These are phyloP conservation scores for Backusella sp. DNA, from an alignment of 192 early-diverging fungal genomes.

Conservation along the genomic window DNA sequence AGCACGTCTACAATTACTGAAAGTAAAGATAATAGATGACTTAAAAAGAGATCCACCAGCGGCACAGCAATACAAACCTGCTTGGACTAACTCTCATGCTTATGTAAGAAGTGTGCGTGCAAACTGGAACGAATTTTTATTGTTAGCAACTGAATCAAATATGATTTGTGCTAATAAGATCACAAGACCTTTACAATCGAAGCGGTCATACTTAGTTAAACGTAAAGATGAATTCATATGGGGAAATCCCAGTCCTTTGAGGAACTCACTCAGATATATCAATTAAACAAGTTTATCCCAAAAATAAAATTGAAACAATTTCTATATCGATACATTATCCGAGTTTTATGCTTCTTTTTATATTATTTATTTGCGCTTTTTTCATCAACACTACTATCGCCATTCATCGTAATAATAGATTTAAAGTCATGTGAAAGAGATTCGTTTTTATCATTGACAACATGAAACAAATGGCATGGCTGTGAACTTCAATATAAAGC, in stretches of 20 bases:
- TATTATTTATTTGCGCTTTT: not conserved
- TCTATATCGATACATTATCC: not conserved
- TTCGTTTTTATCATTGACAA: not conserved
- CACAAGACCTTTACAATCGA: conserved; percentile 39
- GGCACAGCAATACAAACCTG: not conserved
- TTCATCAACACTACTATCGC: not conserved
- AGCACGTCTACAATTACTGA: not conserved
- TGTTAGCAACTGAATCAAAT: conserved; percentile 45
- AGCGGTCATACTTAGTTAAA: not conserved
- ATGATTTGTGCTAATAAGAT: conserved; percentile 51
- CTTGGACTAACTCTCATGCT: conserved; percentile 3
- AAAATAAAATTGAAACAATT: conserved; percentile 6
- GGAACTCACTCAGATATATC: not conserved
- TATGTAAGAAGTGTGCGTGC: conserved; percentile 13
- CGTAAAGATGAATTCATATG: conserved; percentile 14
- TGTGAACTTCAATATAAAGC: not conserved
- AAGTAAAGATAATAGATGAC: not conserved
- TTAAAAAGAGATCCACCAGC: not conserved
- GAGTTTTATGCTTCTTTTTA: not conserved
- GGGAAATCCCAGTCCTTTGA: not conserved
- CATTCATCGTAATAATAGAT: not conserved
- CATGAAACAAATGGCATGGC: not conserved
- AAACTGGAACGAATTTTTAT: conserved; percentile 44
- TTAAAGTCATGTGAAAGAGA: not conserved
- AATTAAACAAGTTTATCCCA: not conserved